phyloP scores from a whole-genome alignment of 1,139 yeast species.

The Tardiomyces depauwii region DNA sequence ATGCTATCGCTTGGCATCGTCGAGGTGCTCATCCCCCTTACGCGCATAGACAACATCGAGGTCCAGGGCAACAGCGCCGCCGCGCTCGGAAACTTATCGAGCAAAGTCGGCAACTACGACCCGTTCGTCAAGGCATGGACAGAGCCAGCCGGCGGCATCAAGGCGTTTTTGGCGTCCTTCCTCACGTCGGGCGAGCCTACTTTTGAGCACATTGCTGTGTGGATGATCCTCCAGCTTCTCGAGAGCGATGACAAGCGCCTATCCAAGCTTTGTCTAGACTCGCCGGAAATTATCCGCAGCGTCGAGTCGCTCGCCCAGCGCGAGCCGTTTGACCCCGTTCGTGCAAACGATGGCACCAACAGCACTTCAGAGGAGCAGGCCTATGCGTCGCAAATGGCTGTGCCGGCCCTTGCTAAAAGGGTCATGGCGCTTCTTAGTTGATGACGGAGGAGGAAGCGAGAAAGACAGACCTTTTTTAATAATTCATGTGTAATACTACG shows the following conservation, averaged over 20 bases:
- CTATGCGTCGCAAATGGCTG: slow-evolving; percentile 25
- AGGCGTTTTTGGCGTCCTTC: slow-evolving; percentile 72
- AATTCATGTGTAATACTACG: no score
- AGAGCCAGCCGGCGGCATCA: slow-evolving; percentile 73
- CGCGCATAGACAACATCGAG: slow-evolving; percentile 80
- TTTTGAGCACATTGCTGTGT: slow-evolving; percentile 93
- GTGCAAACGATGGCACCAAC: slow-evolving; percentile 6
- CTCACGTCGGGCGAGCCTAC: slow-evolving; percentile 84
- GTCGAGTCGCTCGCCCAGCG: slow-evolving; percentile 25
- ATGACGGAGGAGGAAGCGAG: no score
- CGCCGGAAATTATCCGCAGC: slow-evolving; percentile 23
- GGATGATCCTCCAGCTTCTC: slow-evolving; percentile 90
- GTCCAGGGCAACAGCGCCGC: slow-evolving; percentile 99
- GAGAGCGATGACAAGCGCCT: slow-evolving; percentile 77
- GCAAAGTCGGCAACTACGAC: slow-evolving; percentile 75
- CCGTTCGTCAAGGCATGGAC: slow-evolving; percentile 75
- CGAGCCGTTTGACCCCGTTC: slow-evolving; percentile 12
- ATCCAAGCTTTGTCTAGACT: slow-evolving; percentile 21
- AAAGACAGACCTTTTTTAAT: no score
- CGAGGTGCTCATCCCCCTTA: slow-evolving; percentile 83
- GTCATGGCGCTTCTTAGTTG: slow-evolving; percentile 16
- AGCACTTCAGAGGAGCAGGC: slow-evolving; percentile 13
- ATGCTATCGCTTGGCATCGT: slow-evolving; percentile 76
- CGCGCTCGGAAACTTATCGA: slow-evolving; percentile 89
- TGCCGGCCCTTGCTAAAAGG: slow-evolving; percentile 25